Evolutionary conservation across 345 rosid species (phyloP), one percentile per base, ranked within the genome.

Genomic region (Syzygium grande): DNA sequence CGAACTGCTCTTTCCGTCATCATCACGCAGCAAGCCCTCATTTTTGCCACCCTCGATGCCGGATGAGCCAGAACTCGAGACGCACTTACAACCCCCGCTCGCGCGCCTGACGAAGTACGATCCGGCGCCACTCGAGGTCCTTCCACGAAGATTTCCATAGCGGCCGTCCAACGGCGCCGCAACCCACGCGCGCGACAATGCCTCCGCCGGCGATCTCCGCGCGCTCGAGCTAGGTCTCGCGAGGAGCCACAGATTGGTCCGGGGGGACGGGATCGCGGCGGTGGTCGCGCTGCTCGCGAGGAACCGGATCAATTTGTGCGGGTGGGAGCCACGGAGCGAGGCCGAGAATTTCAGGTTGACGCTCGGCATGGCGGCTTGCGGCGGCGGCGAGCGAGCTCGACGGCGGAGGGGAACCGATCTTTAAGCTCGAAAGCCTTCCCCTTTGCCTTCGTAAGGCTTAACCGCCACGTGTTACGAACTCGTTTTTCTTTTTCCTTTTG

Each of bases 261-360:
- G 80, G 38, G 80, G 11, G 9, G 49, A 73, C 80, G 80, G 80
- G 19, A 38, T 34, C 13, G 46, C 23, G 25, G 80, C 25, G 80
- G 80, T 41, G 80, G 49, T 51, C 34, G 30, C 79, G 19, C 55
- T 30, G 23, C 51, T 30, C 58, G 88, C n/a, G 90, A 92, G 55
- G 86, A 88, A 86, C 84, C 92, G 92, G 88, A 85, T 88, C 80
- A 86, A 87, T 51, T 88, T 86, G 88, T 52, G 80, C 11, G 89
- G 90, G 34, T 34, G 84, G 79, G 79, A 55, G 87, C 59, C 59
- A 27, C 59, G 77, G 87, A 89, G 52, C 9, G 92, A 87, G 51
- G 92, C 85, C 43, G 88, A 89, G 86, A 89, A 79, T 65, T 65
- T 84, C 15, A 91, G 88, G 85, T 91, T 91, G 29, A 87, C 87